Evolutionary conservation across 768 basidiomycete genomes (phyloP).

Genomic region (Suillus occidentalis): DNA sequence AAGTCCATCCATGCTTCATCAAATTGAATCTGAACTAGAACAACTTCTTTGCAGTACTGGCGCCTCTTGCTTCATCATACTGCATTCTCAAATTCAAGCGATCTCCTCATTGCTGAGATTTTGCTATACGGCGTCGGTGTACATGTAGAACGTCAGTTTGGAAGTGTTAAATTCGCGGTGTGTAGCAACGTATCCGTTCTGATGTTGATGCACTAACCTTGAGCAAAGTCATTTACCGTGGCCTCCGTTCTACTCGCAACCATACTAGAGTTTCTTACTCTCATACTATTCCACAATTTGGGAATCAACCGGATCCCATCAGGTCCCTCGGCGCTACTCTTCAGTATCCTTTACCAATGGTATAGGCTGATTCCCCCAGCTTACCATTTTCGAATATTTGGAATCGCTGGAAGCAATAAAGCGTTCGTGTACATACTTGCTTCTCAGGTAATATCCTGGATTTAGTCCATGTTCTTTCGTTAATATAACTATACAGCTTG

Average conservation of each 20-base stretch:
- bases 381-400: conserved; percentile 78
- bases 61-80: conserved; percentile 71
- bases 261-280: conserved; percentile 60
- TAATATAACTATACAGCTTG: conserved; percentile 49
- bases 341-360: conserved; percentile 84
- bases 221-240: conserved; percentile 71
- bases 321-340: conserved; percentile 74
- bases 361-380: conserved; percentile 71
- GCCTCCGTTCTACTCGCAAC: conserved; percentile 68
- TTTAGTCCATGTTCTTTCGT: conserved; percentile 6
- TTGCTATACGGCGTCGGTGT: conserved; percentile 70
- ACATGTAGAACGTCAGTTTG: conserved; percentile 82
- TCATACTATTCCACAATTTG: conserved; percentile 63
- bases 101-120: conserved; percentile 75
- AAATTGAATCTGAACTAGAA: conserved; percentile 35
- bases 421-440: conserved; percentile 70
- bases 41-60: conserved; percentile 67
- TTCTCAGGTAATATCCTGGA: conserved; percentile 50
- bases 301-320: conserved; percentile 75
- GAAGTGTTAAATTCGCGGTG: conserved; percentile 85
- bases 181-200: conserved; percentile 25
- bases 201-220: conserved; percentile 8
- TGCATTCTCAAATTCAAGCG: conserved; percentile 82
- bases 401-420: conserved; percentile 75
- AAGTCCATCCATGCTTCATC: conserved; percentile 12